Conservation (phyloP, 805 yeast genomes). For the Candida tibetensis region DNA sequence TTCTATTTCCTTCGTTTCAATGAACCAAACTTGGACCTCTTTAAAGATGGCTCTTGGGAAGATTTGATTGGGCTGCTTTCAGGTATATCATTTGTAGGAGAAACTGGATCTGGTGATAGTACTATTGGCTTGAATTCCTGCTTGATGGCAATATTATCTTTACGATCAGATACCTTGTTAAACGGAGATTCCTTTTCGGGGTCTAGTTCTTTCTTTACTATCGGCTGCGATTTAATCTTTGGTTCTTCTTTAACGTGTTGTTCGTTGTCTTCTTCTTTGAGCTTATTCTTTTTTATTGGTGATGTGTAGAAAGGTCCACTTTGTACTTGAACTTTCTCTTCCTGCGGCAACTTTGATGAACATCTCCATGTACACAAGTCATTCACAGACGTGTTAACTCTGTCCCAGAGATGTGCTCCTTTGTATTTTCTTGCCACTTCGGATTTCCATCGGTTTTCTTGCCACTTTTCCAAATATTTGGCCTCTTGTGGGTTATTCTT, state of each 20-base stretch:
- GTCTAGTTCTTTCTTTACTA: neutral
- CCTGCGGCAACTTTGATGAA: neutral
- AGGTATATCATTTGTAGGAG: too few relatives aligned
- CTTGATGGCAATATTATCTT: too few relatives aligned
- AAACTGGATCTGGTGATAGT: too few relatives aligned
- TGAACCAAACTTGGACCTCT: too few relatives aligned
- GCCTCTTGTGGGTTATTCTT: constrained; percentile 14
- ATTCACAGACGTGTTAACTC: neutral
- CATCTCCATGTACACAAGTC: neutral
- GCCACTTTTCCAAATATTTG: constrained; percentile 6
- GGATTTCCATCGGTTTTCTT: constrained; percentile 4
- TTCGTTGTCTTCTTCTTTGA: constrained; percentile 1
- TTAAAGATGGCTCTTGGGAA: too few relatives aligned
- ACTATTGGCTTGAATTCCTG: too few relatives aligned
- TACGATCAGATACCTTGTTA: too few relatives aligned
- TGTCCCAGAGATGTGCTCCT: neutral
- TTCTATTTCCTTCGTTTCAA: too few relatives aligned
- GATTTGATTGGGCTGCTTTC: too few relatives aligned
- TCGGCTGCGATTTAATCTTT: neutral
- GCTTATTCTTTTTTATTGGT: constrained; percentile 3
- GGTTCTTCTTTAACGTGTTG: neutral
- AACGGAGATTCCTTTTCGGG: too few relatives aligned
- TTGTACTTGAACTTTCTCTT: neutral
- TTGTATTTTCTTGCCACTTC: neutral
- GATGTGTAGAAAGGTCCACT: constrained; percentile 7